Base-by-base conservation (phyloP, 2,329 filamentous ascomycete species). In the Teratosphaeria zuluensis region DNA sequence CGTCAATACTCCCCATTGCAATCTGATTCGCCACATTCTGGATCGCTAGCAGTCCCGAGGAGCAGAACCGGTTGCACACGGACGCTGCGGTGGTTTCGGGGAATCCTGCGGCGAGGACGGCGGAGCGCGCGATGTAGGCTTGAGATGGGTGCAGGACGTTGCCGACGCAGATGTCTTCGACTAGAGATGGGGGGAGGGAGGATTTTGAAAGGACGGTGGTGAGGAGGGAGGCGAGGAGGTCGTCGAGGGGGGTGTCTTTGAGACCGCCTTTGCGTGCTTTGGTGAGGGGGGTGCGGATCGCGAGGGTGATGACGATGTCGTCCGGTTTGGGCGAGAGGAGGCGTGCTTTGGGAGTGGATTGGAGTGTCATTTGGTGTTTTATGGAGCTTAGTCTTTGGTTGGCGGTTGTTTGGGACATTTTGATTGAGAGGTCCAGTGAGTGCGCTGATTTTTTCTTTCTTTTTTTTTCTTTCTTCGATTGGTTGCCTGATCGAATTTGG, bases 221-320 rank as follows among this genome's bases (percentile, higher is more conserved):
- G 66, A 97, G 78, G 54, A 95, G 79, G 59, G 90, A 84, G 72
- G 90, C 90, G 62, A 95, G 73, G 58, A 97, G 80, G 75, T 86
- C 92, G 74, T 97, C 92, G 62, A 97, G 83, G 42, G 82, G 82
- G 4, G 91, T 94, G 74, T 97, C 92, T 80, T 96, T 96, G 80
- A 97, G 88, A 51, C 90, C 90, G 64, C 92, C 92, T 81, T 95
- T 96, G 73, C 81, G 82, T 56, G 83, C 90, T 78, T 96, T 96
- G 71, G 87, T 81, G 62, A 97, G 81, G 0, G 92, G 90, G 28
- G 92, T 96, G 58, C 92, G 89, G 68, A 92, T 80, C 30, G 92
- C 92, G 59, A 94, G 84, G 8, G 94, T 97, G 71, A 97, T 95
- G 72, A 97, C 92, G 58, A 97, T 82, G 79, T 97, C 92, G 73